phyloP scores from a whole-genome alignment of 352 stramenopile species.

The Pythium dissotocum region DNA sequence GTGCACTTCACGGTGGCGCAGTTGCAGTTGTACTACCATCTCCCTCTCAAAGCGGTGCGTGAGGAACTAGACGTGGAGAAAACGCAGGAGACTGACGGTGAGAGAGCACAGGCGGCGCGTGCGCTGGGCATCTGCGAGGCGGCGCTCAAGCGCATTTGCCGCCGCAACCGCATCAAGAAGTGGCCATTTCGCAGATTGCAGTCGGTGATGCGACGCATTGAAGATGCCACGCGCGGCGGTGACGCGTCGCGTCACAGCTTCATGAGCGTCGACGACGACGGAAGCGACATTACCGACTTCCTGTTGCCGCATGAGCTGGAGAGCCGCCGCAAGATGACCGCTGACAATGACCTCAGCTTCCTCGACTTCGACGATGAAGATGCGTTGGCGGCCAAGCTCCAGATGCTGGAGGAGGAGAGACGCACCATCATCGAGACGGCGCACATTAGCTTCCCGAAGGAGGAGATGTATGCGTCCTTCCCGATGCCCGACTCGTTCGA shows the following conservation, averaged over 20 bases:
- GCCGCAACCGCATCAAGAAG: slow-evolving; percentile 65
- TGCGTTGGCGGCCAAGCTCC: not conserved
- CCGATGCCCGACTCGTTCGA: not conserved
- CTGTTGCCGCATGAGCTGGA: slow-evolving; percentile 29
- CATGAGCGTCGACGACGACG: not conserved
- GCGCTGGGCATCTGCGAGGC: slow-evolving; percentile 69
- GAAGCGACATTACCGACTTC: slow-evolving; percentile 6
- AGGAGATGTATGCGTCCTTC: slow-evolving; percentile 2
- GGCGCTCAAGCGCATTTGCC: slow-evolving; percentile 83
- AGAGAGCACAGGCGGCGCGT: slow-evolving; percentile 48
- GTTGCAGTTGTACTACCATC: slow-evolving; percentile 66
- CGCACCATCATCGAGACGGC: slow-evolving; percentile 3
- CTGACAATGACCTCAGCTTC: not conserved
- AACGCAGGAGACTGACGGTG: slow-evolving; percentile 8
- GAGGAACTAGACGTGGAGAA: not conserved
- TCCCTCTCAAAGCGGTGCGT: slow-evolving; percentile 69
- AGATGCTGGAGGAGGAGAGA: not conserved
- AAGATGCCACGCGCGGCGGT: slow-evolving; percentile 3
- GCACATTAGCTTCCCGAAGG: not conserved
- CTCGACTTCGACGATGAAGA: not conserved
- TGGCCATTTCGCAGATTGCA: slow-evolving; percentile 75
- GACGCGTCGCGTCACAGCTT: not conserved
- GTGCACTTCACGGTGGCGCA: slow-evolving; percentile 59
- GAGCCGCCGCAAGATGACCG: slow-evolving; percentile 13
- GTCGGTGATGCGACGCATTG: slow-evolving; percentile 57